A percentile compares a stretch with the other conserved stretches of the same genome.
Evolutionary conservation across 306 rosid species (phyloP).

Genomic region (Medicago arabica): DNA sequence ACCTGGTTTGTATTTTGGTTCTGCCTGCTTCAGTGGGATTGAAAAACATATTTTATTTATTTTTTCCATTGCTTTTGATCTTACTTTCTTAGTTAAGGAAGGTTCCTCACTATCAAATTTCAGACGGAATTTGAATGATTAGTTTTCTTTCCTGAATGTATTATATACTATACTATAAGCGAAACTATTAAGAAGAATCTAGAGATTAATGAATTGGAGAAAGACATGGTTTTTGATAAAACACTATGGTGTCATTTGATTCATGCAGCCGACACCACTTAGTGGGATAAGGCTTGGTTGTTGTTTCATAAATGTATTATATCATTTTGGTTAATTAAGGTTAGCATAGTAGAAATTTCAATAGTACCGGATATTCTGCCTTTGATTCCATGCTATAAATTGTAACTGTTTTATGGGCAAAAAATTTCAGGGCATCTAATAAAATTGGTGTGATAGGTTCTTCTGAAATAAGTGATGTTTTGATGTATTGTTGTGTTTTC

Average conservation of each 20-base stretch:
- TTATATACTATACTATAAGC: neutral
- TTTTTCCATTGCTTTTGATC: neutral
- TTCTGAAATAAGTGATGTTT: neutral
- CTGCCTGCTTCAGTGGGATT: neutral
- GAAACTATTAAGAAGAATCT: no score
- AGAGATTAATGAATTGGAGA: no score
- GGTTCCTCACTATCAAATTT: neutral
- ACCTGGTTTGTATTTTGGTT: neutral
- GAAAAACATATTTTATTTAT: neutral
- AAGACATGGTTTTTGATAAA: no score
- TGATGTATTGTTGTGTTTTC: constrained; percentile 19
- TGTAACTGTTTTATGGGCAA: neutral
- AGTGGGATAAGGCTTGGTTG: no score
- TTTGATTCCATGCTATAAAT: neutral
- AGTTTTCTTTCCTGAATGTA: constrained; percentile 5
- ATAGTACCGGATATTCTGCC: neutral
- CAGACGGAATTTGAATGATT: neutral
- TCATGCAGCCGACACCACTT: no score
- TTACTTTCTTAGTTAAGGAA: constrained; percentile 1
- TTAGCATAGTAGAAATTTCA: neutral
- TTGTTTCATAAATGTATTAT: neutral
- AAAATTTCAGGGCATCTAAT: neutral
- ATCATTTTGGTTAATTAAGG: neutral
- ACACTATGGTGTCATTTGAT: no score
- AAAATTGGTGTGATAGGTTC: neutral